Base-by-base conservation (phyloP, 1,284 basidiomycete genomes). In the Xerocomus amazonicus region DNA sequence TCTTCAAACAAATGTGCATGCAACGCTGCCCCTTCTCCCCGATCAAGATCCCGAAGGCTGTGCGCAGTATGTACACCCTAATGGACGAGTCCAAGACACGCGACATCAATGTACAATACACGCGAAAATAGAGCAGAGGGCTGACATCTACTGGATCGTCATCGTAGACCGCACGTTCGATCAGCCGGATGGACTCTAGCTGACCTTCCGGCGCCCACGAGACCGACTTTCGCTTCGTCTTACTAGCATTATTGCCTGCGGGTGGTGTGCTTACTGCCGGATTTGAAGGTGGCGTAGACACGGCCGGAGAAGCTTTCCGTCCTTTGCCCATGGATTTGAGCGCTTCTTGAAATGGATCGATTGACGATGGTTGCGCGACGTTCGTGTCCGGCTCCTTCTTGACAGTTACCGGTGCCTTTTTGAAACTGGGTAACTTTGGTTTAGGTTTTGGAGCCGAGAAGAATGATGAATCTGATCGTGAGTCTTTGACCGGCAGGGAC, bases 371-470 rank as follows among this genome's bases (percentile, higher is more conserved):
- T 67, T 88, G 84, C 28, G 87, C 84, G n/a, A 87, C 71, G 64
- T 83, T 83, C 17, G 59, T 55, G 50, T 79, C 77, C 3, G 68
- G 63, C 48, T 82, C 80, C 68, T 77, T 79, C 71, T 82, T 82
- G 37, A 69, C 68, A 14, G 65, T 54, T 55, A 55, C 57, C 2
- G 78, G 75, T 6, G 83, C 79, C 66, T 90, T 90, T 73, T 85
- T 90, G 73, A 90, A 90, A 50, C 78, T 87, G 7, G 87, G 88
- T 26, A 90, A 72, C 66, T 83, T 87, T 35, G 84, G 79, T 61
- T 89, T 90, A n/a, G 82, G 78, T 62, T 90, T 90, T 7, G 87
- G 84, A 37, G 84, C 83, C 47, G 87, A 90, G 68, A 91, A 91
- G 69, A 91, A 91, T 2, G 86, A 88, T 35, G 83, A 84, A 65